Evolutionary conservation across 805 yeast genomes (phyloP).

Genomic region (Pichia ethanolica): DNA sequence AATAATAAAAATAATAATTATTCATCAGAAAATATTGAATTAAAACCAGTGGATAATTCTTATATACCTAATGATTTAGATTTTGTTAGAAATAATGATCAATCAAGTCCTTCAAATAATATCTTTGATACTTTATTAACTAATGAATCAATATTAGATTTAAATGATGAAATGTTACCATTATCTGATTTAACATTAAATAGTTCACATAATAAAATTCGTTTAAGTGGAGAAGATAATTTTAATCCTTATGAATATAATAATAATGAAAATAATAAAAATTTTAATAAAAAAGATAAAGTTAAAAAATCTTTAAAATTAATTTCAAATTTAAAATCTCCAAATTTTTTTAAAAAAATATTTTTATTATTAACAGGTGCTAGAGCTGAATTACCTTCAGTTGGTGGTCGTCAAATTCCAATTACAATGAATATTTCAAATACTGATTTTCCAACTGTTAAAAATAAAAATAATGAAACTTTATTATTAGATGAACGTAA

Average conservation of each 20-base stretch:
- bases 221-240: neutral
- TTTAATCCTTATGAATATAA: neutral
- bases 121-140: constrained; percentile 8
- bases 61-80: constrained; percentile 21
- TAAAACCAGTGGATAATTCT: constrained; percentile 25
- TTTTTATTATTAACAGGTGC: constrained; percentile 35
- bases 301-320: neutral
- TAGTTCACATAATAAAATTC: neutral
- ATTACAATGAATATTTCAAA: constrained; percentile 38
- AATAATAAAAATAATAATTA: neutral
- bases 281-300: neutral
- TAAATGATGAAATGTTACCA: neutral
- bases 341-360: neutral
- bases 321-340: neutral
- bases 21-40: constrained; percentile 27
- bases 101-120: neutral
- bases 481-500: constrained; percentile 64
- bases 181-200: neutral
- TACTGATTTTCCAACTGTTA: constrained; percentile 22
- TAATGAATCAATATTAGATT: constrained; percentile 18
- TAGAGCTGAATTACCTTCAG: constrained; percentile 42
- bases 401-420: constrained; percentile 73
- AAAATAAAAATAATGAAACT: constrained; percentile 23
- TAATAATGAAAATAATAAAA: neutral
- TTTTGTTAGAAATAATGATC: constrained; percentile 10